Percentiles rank a stretch among this genome's conserved stretches.
Evolutionary conservation across 139 green algal species (phyloP).

Genomic region (Asterochloris sp.): DNA sequence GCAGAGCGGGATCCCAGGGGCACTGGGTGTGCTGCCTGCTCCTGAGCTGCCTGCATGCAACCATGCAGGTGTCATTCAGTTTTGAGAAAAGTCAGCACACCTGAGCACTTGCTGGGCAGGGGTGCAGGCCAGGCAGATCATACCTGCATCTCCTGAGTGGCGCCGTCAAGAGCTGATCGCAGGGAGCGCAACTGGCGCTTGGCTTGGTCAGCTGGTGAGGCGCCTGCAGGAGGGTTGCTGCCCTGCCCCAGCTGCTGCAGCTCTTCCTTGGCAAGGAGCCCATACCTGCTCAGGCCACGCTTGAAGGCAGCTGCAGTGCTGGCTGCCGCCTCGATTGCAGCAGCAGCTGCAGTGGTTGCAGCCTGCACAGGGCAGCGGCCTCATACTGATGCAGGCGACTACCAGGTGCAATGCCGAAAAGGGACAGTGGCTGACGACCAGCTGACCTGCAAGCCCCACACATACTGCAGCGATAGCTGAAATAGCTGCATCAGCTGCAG

Average conservation of each 20-base stretch:
- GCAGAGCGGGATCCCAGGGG: neutral
- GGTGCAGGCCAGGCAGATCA: no score
- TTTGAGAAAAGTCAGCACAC: no score
- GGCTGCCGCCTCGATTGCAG: no score
- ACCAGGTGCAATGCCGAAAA: neutral
- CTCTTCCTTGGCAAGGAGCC: neutral
- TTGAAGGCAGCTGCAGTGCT: neutral
- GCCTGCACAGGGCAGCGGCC: no score
- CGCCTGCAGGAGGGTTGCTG: neutral
- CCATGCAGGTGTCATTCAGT: no score
- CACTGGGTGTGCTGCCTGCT: neutral
- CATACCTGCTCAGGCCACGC: neutral
- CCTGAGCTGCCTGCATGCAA: neutral
- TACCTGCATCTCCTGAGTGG: no score
- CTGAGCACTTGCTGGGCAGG: no score
- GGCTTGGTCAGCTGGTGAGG: neutral
- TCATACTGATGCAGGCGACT: no score
- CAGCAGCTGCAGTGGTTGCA: no score
- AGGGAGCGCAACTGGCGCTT: neutral
- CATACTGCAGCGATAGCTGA: slow-evolving; percentile 12
- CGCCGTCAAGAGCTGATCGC: neutral
- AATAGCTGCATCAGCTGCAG: neutral
- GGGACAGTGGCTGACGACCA: neutral
- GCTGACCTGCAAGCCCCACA: slow-evolving; percentile 3
- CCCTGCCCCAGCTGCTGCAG: neutral